A percentile compares a stretch with the other conserved stretches of the same genome.
Evolutionary conservation across 2,329 filamentous ascomycete genomes (phyloP).

Genomic region (Helotiales sp.): DNA sequence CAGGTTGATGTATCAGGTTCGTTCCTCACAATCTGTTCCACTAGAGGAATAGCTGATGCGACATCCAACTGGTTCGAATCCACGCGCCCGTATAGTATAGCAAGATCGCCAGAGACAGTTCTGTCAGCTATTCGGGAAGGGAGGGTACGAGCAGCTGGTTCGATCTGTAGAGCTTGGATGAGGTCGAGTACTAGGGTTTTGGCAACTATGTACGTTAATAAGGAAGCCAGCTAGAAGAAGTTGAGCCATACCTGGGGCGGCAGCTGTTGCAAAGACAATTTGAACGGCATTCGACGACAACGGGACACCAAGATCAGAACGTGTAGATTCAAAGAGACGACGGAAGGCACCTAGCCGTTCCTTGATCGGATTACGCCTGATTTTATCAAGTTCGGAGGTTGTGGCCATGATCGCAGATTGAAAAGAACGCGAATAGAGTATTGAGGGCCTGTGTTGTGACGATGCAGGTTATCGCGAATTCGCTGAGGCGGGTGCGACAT

Average conservation of each 20-base stretch:
- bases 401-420: conserved; percentile 18
- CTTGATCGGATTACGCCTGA: conserved; percentile 18
- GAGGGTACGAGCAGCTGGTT: conserved; percentile 19
- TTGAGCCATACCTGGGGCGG: conserved; percentile 17
- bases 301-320: conserved; percentile 16
- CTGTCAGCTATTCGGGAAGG: conserved; percentile 20
- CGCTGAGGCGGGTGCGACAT: neutral
- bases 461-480: neutral
- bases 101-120: conserved; percentile 23
- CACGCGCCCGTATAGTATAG: conserved; percentile 20
- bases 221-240: conserved; percentile 2
- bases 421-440: conserved; percentile 7
- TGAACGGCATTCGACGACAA: conserved; percentile 18
- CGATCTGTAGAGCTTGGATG: conserved; percentile 17
- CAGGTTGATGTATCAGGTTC: conserved; percentile 16
- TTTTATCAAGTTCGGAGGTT: conserved; percentile 23
- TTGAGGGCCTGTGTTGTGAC: neutral
- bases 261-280: conserved; percentile 24
- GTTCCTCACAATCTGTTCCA: conserved; percentile 22
- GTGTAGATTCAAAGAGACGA: conserved; percentile 22
- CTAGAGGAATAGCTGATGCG: conserved; percentile 18
- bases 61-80: conserved; percentile 21
- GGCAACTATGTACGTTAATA: conserved; percentile 19
- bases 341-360: conserved; percentile 20
- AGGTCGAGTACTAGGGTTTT: conserved; percentile 23